A percentile compares a stretch with the other conserved stretches of the same genome.
Conservation (phyloP, 345 rosid species). For the Citrus maxima region DNA sequence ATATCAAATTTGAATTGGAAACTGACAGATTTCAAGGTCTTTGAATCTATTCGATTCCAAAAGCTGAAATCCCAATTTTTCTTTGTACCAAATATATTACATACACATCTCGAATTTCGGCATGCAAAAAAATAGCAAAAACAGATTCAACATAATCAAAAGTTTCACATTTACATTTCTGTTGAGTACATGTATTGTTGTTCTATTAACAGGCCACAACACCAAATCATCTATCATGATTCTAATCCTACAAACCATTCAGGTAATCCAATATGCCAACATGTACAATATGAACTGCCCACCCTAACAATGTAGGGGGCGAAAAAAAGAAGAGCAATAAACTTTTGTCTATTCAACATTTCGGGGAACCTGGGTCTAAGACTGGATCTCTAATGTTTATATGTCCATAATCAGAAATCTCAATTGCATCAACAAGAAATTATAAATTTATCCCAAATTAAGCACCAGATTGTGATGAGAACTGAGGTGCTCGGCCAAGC, state of each 20-base stretch:
- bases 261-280: not conserved
- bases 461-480: conserved; percentile 60
- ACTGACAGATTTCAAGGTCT: not conserved
- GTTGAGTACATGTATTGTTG: not conserved
- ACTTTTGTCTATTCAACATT: not conserved
- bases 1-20: not conserved
- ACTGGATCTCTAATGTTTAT: not conserved
- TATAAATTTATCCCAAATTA: conserved; percentile 6
- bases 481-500: conserved; percentile 73
- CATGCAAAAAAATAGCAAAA: not conserved
- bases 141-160: not conserved
- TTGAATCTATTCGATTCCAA: not conserved
- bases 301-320: not conserved
- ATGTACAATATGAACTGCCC: not conserved
- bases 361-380: not conserved
- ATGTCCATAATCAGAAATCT: not conserved
- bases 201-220: not conserved
- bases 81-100: not conserved
- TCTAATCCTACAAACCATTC: not conserved
- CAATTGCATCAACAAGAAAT: not conserved
- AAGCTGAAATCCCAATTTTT: not conserved
- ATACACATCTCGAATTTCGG: not conserved
- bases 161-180: not conserved
- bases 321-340: not conserved
- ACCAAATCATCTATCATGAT: not conserved